Base-by-base conservation (phyloP, 495 filamentous ascomycete species). In the Penicillium turbatum region DNA sequence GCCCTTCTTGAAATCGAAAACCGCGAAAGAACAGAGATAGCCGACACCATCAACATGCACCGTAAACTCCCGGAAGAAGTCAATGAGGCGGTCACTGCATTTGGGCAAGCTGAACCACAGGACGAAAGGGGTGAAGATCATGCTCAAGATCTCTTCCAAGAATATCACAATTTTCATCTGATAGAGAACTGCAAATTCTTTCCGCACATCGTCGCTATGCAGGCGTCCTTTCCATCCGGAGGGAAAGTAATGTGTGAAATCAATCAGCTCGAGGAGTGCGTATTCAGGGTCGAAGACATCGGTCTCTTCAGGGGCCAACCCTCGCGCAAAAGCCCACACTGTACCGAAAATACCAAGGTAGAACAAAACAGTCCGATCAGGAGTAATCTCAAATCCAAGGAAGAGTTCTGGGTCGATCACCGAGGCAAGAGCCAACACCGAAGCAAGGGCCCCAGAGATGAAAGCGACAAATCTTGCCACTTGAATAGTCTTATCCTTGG, bases 11-110 rank as follows among this genome's bases (percentile, higher is more conserved):
- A 97, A 98, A 57, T 96, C 88, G 59, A 98, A 98, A n/a, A 96
- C 89, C 16, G 92, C 93, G 71, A 96, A 97, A 12, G 89, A 95
- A 68, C 93, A 98, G 16, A 97, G 88, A 63, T 95, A 90, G 32
- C 93, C 93, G 51, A 98, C 79, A 0, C 93, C 93, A 72, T 98
- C 95, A 10, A 98, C 90, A 61, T 97, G 92, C 16, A 98, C 83
- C 1, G 93, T 96, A 62, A 96, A 97, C 65, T 98, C 93, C 13
- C 93, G 82, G 72, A 98, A 97, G 72, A 98, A 98, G 64, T 98
- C 93, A 45, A 98, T 87, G 53, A 97, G 82, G 48, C 89, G 88
- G 62, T 97, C 95, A 67, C 86, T 90, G 72, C 87, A 92, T 64
- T 87, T 89, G 6, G 91, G 90, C 41, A 97, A 78, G 51, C 87